Evolutionary conservation across 257 asterid species (phyloP).

Genomic region (Orobanche coerulescens): DNA sequence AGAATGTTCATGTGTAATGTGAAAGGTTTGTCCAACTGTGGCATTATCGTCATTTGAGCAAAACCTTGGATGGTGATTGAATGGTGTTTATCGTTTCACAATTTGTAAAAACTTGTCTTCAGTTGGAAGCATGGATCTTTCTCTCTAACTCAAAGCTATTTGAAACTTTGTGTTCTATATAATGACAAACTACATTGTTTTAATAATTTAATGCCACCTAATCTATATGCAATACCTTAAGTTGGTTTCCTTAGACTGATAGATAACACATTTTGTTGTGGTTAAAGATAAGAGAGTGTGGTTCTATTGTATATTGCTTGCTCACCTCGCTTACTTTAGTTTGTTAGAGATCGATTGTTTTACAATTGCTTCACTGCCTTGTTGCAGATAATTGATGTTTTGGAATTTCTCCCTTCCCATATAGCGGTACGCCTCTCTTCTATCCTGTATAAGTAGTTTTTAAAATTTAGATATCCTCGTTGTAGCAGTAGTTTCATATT

Average conservation of each 20-base stretch:
- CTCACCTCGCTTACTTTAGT: constrained; percentile 5
- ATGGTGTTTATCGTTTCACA: constrained; percentile 1
- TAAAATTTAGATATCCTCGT: neutral
- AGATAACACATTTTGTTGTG: neutral
- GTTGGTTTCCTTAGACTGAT: neutral
- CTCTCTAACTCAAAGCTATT: neutral
- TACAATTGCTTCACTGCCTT: constrained; percentile 11
- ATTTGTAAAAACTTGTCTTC: neutral
- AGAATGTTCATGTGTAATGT: neutral
- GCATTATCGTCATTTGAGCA: neutral
- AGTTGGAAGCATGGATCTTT: constrained; percentile 1
- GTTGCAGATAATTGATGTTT: constrained; percentile 90
- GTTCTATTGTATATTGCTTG: constrained; percentile 11
- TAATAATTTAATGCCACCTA: constrained; percentile 7
- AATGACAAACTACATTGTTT: constrained; percentile 9
- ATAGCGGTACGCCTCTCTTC: constrained; percentile 58
- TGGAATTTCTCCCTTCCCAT: constrained; percentile 89
- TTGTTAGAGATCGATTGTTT: neutral
- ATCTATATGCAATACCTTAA: neutral
- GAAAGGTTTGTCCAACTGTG: constrained; percentile 4
- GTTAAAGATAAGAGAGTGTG: constrained; percentile 8
- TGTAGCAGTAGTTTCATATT: constrained; percentile 2
- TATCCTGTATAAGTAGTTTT: constrained; percentile 10
- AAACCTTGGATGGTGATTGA: constrained; percentile 4
- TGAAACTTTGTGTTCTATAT: neutral